Conservation (phyloP, 352 stramenopile genomes). For the Globisporangium emineosum region DNA sequence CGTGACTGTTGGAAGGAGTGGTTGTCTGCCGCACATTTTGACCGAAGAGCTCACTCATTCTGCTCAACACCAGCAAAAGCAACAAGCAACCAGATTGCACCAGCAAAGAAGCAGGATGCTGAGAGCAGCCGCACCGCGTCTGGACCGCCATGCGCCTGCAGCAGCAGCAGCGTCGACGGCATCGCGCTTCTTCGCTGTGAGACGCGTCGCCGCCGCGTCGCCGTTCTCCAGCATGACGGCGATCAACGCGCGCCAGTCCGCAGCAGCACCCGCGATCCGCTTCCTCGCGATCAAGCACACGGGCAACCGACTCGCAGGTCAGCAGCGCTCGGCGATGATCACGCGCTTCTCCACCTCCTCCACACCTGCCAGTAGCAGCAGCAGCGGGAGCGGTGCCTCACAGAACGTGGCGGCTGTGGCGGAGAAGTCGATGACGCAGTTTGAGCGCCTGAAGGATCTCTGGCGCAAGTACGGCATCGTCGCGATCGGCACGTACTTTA, state of each 20-base stretch:
- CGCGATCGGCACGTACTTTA: slow-evolving; percentile 80
- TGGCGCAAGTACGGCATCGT: slow-evolving; percentile 85
- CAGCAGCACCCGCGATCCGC: neutral
- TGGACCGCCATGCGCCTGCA: neutral
- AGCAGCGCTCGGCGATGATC: slow-evolving; percentile 7
- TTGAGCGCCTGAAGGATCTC: slow-evolving; percentile 68
- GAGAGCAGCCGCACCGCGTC: neutral
- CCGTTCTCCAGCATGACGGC: slow-evolving; percentile 4
- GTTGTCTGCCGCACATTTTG: slow-evolving; percentile 10
- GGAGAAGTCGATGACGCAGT: slow-evolving; percentile 39
- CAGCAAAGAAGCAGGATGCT: neutral
- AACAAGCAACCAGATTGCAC: neutral
- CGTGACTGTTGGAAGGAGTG: too few relatives aligned
- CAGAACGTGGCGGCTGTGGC: slow-evolving; percentile 27
- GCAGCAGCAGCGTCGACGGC: neutral
- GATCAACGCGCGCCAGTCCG: neutral
- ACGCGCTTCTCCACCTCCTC: slow-evolving; percentile 25
- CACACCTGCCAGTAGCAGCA: neutral
- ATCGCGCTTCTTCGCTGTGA: neutral
- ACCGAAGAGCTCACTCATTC: slow-evolving; percentile 2
- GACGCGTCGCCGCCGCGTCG: neutral
- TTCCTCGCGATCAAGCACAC: slow-evolving; percentile 11
- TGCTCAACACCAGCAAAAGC: neutral
- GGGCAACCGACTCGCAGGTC: neutral
- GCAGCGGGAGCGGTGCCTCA: neutral